A percentile compares a stretch with the other conserved stretches of the same genome.
Evolutionary conservation across 164 flowering plant species (phyloP).

Genomic region (Chimonanthus salicifolius): DNA sequence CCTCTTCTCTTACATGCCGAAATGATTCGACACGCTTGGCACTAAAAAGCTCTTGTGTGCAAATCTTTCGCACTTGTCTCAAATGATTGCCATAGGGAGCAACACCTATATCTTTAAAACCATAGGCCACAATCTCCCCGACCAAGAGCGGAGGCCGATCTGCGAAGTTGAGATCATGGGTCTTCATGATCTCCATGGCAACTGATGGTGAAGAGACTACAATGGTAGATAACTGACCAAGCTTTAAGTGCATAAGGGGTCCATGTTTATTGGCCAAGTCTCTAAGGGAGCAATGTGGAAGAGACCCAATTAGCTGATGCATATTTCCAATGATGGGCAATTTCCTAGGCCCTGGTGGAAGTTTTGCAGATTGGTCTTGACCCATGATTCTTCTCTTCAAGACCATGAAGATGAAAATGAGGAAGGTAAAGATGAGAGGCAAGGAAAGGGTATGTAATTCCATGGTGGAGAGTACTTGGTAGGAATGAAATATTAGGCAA

Average conservation of each 20-base stretch:
- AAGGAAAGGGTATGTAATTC: background rate
- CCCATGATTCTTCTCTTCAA: background rate
- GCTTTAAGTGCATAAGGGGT: constrained; percentile 5
- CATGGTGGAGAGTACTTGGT: background rate
- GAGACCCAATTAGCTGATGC: constrained; percentile 11
- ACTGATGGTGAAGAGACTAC: constrained; percentile 21
- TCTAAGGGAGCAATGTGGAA: constrained; percentile 13
- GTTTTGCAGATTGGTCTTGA: constrained; percentile 4
- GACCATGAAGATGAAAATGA: background rate
- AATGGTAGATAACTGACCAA: constrained; percentile 3
- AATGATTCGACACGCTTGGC: constrained; percentile 27
- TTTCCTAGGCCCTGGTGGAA: constrained; percentile 20
- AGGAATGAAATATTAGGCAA: no score
- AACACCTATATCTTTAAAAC: background rate
- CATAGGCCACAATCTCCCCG: constrained; percentile 7
- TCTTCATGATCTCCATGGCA: constrained; percentile 18
- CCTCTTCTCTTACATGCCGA: constrained; percentile 32
- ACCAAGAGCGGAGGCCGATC: constrained; percentile 8
- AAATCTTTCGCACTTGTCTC: constrained; percentile 30
- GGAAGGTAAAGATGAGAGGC: constrained; percentile 6
- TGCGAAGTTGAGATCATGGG: constrained; percentile 18
- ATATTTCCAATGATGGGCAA: constrained; percentile 25
- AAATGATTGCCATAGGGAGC: constrained; percentile 28
- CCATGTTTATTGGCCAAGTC: constrained; percentile 14
- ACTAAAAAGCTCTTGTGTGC: constrained; percentile 27